Evolutionary conservation across 2,329 filamentous ascomycete species (phyloP), one percentile per base, ranked within the genome.

Genomic region (Rosellinia necatrix): DNA sequence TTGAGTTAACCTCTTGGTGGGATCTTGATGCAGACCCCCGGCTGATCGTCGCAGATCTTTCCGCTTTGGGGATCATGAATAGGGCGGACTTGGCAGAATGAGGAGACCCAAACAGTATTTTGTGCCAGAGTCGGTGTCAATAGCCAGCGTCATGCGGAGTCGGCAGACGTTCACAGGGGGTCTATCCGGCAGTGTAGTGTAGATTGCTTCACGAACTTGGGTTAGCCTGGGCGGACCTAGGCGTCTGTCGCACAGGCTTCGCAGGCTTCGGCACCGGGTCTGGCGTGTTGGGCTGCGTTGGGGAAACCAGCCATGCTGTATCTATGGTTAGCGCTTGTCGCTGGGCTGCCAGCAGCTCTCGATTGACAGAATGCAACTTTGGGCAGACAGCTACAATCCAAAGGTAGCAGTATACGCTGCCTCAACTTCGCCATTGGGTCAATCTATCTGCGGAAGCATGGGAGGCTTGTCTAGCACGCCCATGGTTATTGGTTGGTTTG

Each of bases 31-130:
- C 56, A 49, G 48, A 19, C 25, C 41, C 47, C 42, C 43, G 30
- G 48, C 9, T 49, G 56, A 59, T 59, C 56, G 48, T 59, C 47
- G 56, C 43, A 50, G 56, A 59, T 59, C 56, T 56, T 38, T 49
- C 48, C 52, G n/a, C 24, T 41, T 27, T 56, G 56, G 19, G 56
- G 56, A n/a, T 19, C 17, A 21, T 53, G 29, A 56, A 24, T 59
- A 44, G 48, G 38, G 56, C 56, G 30, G 19, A 21, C 48, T 52
- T 55, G 56, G 50, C 51, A 15, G 49, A 19, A 52, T 42, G 34
- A 35, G 47, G 27, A 42, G 32, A 7, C 29, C 40, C 25, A 47
- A 35, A 40, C 24, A 40, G 44, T 42, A 48, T 42, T 42, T 55
- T 17, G 41, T 51, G 51, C 41, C 48, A 51, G 25, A 44, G 49